Conservation (phyloP, 768 basidiomycete genomes). For the Lentinula edodes region DNA sequence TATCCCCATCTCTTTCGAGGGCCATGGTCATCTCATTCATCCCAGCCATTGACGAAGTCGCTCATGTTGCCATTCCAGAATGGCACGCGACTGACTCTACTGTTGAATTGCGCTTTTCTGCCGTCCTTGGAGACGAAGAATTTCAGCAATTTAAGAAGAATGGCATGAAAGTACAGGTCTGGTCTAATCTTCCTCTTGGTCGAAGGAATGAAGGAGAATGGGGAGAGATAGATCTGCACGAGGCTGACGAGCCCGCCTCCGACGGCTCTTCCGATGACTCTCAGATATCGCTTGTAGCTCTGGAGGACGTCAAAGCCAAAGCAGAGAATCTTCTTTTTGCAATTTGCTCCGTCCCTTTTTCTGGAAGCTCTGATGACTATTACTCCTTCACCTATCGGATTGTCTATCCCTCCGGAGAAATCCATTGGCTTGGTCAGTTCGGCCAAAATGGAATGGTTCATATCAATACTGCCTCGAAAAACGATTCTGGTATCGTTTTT, state of each 20-base stretch:
- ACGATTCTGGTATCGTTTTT: slow-evolving; percentile 17
- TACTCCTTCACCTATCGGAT: slow-evolving; percentile 48
- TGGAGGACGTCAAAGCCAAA: not conserved
- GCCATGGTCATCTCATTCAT: slow-evolving; percentile 32
- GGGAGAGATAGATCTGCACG: slow-evolving; percentile 27
- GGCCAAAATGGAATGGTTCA: slow-evolving; percentile 37
- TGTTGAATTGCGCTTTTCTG: slow-evolving; percentile 29
- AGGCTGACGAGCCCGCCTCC: not conserved
- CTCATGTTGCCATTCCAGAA: slow-evolving; percentile 20
- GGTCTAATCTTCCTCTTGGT: slow-evolving; percentile 31
- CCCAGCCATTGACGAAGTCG: slow-evolving; percentile 30
- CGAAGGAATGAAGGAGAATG: slow-evolving; percentile 20
- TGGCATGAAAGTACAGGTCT: slow-evolving; percentile 34
- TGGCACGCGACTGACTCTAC: slow-evolving; percentile 11
- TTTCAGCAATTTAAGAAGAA: slow-evolving; percentile 24
- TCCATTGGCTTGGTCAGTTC: slow-evolving; percentile 41
- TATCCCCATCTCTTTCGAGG: not conserved
- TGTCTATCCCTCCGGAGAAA: slow-evolving; percentile 33
- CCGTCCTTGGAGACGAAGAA: slow-evolving; percentile 23
- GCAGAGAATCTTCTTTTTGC: slow-evolving; percentile 8
- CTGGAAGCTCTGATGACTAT: slow-evolving; percentile 1
- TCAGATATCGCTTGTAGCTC: slow-evolving; percentile 4
- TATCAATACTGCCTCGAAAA: slow-evolving; percentile 15
- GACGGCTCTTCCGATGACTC: not conserved
- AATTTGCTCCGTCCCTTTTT: slow-evolving; percentile 6